A percentile compares a stretch with the other conserved stretches of the same genome.
Evolutionary conservation across 2,329 filamentous ascomycete species (phyloP).

Genomic region (Trichoderma atrobrunneum): DNA sequence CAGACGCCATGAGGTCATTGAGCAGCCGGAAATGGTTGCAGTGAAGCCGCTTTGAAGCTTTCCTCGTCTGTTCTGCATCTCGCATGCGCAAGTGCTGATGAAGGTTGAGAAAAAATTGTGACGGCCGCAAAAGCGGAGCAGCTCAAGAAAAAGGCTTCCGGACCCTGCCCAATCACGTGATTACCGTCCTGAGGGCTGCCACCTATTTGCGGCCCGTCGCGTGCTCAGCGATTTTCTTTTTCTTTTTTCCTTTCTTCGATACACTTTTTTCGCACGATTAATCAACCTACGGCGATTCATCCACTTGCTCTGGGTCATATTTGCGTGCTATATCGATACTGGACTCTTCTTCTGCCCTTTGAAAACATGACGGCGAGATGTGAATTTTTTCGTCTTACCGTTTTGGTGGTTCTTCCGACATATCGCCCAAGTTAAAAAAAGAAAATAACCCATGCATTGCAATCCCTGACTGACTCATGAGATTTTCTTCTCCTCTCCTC

Average conservation of each 20-base stretch:
- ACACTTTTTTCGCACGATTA: constrained; percentile 50
- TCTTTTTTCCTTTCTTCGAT: constrained; percentile 32
- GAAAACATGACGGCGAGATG: constrained; percentile 25
- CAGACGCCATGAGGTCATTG: constrained; percentile 7
- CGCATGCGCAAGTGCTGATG: constrained; percentile 11
- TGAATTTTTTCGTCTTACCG: constrained; percentile 25
- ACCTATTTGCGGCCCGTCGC: neutral
- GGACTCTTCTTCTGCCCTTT: constrained; percentile 26
- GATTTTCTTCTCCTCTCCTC: neutral
- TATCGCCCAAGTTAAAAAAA: constrained; percentile 10
- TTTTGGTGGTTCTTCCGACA: constrained; percentile 34
- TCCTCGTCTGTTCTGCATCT: neutral
- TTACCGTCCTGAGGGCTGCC: constrained; percentile 2
- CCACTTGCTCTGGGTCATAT: constrained; percentile 59
- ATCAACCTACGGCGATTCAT: constrained; percentile 56
- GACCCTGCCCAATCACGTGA: constrained; percentile 29
- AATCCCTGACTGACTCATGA: neutral
- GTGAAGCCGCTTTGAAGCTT: neutral
- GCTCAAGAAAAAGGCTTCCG: neutral
- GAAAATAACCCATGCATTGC: neutral
- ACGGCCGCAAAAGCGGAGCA: constrained; percentile 9
- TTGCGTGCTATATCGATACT: constrained; percentile 55
- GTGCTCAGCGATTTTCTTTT: constrained; percentile 16
- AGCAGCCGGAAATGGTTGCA: neutral
- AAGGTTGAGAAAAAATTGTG: constrained; percentile 12